These are phyloP conservation scores for Leccinum laetum DNA, from an alignment of 1,284 basidiomycete genomes.

Conservation along the genomic window DNA sequence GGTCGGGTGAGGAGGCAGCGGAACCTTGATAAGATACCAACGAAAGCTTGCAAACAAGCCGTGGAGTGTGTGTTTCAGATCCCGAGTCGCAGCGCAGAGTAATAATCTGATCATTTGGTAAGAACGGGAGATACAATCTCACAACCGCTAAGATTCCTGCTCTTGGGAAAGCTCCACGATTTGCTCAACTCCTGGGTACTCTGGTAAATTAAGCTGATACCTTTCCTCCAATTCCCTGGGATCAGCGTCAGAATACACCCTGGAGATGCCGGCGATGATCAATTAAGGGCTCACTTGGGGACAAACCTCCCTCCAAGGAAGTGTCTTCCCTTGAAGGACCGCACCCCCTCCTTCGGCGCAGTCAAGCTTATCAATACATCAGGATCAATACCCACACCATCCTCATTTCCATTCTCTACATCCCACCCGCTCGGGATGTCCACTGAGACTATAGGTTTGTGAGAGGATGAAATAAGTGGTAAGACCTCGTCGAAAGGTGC, in stretches of 20 bases:
- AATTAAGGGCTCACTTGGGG: slow-evolving; percentile 60
- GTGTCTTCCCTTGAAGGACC: slow-evolving; percentile 77
- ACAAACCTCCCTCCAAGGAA: slow-evolving; percentile 85
- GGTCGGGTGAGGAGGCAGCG: not conserved
- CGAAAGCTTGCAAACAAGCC: not conserved
- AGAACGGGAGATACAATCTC: not conserved
- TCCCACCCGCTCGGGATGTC: slow-evolving; percentile 98
- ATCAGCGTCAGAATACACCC: slow-evolving; percentile 3
- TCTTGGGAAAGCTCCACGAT: slow-evolving; percentile 66
- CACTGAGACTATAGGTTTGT: slow-evolving; percentile 83
- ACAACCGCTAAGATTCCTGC: slow-evolving; percentile 11
- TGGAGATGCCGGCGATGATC: not conserved
- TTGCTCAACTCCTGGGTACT: slow-evolving; percentile 76
- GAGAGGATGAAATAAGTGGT: slow-evolving; percentile 61
- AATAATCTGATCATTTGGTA: not conserved
- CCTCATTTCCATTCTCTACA: slow-evolving; percentile 75
- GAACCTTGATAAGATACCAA: not conserved
- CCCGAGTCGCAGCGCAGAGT: not conserved
- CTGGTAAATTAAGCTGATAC: slow-evolving; percentile 75
- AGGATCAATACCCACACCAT: slow-evolving; percentile 62
- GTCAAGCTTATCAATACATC: slow-evolving; percentile 90
- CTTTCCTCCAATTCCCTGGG: slow-evolving; percentile 63
- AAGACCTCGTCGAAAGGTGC: slow-evolving; percentile 85
- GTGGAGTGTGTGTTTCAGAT: not conserved
- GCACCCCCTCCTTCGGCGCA: slow-evolving; percentile 90